Base-by-base conservation (phyloP, 140 eudicot genomes). In the Stevia rebaudiana region DNA sequence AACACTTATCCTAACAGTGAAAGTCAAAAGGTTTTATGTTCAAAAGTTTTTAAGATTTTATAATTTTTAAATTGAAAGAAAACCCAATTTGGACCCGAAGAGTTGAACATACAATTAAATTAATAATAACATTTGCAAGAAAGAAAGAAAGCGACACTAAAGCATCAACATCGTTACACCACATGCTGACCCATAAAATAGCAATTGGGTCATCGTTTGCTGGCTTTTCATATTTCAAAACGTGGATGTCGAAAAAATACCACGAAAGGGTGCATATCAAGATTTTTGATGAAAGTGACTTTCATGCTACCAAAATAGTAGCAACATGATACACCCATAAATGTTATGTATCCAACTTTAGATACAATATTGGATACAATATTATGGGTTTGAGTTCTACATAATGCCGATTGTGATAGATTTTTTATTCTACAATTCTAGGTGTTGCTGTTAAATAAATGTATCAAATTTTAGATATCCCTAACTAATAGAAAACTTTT, bases 21-120 rank as follows among this genome's bases (percentile, higher is more conserved):
- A n/a, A 58, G 50, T 48, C 30, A 17, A 37, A 36, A 36, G n/a
- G 48, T 36, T 61, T 60, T 35, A 51, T 16, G 69, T 51, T 37
- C 15, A 23, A 35, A 19, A 10, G 12, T 25, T 54, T 37, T 50
- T 10, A 17, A 4, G 2, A 12, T 1, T 22, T 64, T 55, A 16
- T 28, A 18, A 46, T 44, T 65, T 17, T 44, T 33, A 16, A 22
- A 21, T 37, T 3, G 11, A 47, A 66, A 74, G 33, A 42, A 36
- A 65, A 12, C 47, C 74, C 63, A 59, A 67, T 16, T 67, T 67
- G 64, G 78, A 67, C 74, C 74, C 47, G 57, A 48, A 39, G 58
- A 30, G 70, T 58, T 31, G 58, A 28, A 28, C 56, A 31, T 42
- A 48, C 19, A 8, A 60, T 50, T 49, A 58, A 8, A 60, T 50